phyloP scores from a whole-genome alignment of 768 basidiomycete genomes.

The Symmetrospora coprosmae region DNA sequence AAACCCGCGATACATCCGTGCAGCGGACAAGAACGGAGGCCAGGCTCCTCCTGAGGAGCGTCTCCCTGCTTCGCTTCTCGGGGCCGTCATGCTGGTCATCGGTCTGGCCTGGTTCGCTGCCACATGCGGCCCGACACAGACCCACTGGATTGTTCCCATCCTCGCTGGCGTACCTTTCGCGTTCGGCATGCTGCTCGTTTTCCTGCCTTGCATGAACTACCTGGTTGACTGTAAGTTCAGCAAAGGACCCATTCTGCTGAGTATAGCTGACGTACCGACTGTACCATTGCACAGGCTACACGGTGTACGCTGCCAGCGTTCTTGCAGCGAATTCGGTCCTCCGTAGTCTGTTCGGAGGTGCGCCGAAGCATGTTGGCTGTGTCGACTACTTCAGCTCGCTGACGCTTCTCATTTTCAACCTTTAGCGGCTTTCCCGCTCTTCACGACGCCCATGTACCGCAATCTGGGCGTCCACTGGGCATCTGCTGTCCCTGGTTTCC shows the following conservation, averaged over 20 bases:
- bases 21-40: constrained; percentile 34
- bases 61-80: constrained; percentile 37
- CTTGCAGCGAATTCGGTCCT: constrained; percentile 35
- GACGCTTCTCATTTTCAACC: no score
- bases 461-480: constrained; percentile 22
- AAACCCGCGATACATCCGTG: constrained; percentile 38
- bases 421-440: not conserved
- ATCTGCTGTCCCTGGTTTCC: constrained; percentile 4
- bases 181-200: constrained; percentile 22
- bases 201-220: constrained; percentile 11
- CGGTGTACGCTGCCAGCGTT: constrained; percentile 29
- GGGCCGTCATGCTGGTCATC: constrained; percentile 36
- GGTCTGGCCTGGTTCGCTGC: constrained; percentile 28
- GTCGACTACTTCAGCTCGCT: no score
- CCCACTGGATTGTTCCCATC: constrained; percentile 55
- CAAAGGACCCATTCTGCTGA: not conserved
- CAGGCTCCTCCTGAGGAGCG: constrained; percentile 40
- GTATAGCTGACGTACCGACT: not conserved
- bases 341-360: constrained; percentile 31
- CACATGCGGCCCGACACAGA: not conserved
- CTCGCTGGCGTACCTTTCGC: constrained; percentile 36
- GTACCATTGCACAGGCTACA: constrained; percentile 14
- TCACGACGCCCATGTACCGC: constrained; percentile 9
- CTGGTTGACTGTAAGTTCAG: constrained; percentile 5
- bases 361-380: no score